These are phyloP conservation scores for Yarrowia sp. DNA, from an alignment of 805 yeast genomes.

Conservation along the genomic window DNA sequence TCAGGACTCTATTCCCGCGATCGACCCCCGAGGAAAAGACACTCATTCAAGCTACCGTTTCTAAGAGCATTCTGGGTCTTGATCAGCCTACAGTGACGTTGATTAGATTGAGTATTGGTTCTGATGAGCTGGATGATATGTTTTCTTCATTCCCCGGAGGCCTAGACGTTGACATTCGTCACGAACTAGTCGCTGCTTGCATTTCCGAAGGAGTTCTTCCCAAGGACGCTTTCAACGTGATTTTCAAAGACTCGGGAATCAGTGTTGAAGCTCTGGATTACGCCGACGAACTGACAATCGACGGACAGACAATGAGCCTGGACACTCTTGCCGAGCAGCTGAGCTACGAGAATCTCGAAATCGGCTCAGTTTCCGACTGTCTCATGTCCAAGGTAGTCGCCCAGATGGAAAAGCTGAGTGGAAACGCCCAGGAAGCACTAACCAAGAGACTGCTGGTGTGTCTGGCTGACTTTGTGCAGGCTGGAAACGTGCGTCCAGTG, in stretches of 20 bases:
- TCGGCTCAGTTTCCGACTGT: conserved; percentile 60
- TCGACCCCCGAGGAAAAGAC: conserved; percentile 5
- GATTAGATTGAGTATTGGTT: conserved; percentile 51
- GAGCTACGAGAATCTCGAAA: conserved; percentile 55
- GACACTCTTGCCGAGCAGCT: conserved; percentile 46
- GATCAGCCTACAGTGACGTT: conserved; percentile 52
- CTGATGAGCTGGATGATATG: conserved; percentile 56
- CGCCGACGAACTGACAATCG: conserved; percentile 10
- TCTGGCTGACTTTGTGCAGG: conserved; percentile 51
- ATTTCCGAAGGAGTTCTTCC: conserved; percentile 49
- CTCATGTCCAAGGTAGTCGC: conserved; percentile 59
- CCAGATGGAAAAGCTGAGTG: conserved; percentile 57
- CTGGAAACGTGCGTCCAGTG: conserved; percentile 55
- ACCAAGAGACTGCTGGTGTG: conserved; percentile 51
- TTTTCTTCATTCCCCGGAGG: conserved; percentile 60
- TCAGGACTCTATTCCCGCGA: conserved; percentile 49
- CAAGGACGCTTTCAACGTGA: conserved; percentile 36
- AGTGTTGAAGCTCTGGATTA: conserved; percentile 2
- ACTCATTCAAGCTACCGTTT: conserved; percentile 44
- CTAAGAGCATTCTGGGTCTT: conserved; percentile 48
- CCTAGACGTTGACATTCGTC: conserved; percentile 55
- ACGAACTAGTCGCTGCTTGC: conserved; percentile 59
- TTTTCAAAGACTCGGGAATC: conserved; percentile 34
- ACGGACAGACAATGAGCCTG: conserved; percentile 46
- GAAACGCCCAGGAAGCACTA: conserved; percentile 57